Conservation (phyloP, 2,329 filamentous ascomycete genomes). For the Plectosphaerella sp. region DNA sequence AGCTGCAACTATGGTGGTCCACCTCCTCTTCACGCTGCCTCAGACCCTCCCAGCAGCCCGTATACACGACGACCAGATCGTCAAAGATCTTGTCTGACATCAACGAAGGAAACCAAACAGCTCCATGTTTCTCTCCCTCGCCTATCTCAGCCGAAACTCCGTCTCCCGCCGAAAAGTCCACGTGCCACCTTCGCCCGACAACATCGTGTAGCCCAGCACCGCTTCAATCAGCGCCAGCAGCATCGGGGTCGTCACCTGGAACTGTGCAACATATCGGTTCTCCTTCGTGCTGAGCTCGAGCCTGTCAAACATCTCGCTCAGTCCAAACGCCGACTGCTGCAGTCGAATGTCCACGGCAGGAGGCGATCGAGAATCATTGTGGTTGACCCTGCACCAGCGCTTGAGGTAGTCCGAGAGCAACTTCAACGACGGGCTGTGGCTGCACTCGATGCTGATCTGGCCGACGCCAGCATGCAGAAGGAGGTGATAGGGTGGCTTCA, state of each 20-base stretch:
- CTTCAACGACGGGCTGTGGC: constrained; percentile 40
- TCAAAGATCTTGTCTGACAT: too few relatives aligned
- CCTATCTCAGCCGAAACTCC: constrained; percentile 1
- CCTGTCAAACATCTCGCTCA: constrained; percentile 38
- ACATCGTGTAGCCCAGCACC: constrained; percentile 37
- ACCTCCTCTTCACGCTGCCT: too few relatives aligned
- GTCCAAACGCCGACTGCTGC: constrained; percentile 38
- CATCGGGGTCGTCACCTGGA: constrained; percentile 35
- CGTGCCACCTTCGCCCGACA: constrained; percentile 14
- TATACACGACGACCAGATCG: too few relatives aligned
- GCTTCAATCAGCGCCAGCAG: constrained; percentile 41
- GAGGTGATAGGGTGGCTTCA: constrained; percentile 43
- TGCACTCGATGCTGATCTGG: constrained; percentile 38
- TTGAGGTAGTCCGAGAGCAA: constrained; percentile 41
- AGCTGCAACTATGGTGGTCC: too few relatives aligned
- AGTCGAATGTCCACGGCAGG: constrained; percentile 35
- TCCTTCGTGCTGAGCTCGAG: constrained; percentile 31
- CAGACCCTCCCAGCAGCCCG: too few relatives aligned
- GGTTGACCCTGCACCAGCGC: constrained; percentile 41
- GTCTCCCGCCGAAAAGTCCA: constrained; percentile 12
- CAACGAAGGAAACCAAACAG: too few relatives aligned
- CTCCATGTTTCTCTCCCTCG: not conserved
- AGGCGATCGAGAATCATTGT: constrained; percentile 22
- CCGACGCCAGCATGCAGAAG: constrained; percentile 25
- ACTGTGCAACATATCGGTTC: constrained; percentile 22